These are phyloP conservation scores for Citrus inodora DNA, from an alignment of 345 rosid genomes.

Conservation along the genomic window DNA sequence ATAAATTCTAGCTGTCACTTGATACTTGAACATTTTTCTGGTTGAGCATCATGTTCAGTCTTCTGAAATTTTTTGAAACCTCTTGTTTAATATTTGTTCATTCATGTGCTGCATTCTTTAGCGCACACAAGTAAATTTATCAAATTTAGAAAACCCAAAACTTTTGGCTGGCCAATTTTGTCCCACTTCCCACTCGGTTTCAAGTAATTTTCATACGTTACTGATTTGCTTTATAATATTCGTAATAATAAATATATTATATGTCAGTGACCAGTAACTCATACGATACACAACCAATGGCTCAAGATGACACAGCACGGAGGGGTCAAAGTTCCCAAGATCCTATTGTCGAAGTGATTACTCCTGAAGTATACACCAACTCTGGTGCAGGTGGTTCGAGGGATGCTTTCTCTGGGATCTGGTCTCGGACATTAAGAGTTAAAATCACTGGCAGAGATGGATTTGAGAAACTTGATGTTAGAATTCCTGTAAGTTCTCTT, in stretches of 20 bases:
- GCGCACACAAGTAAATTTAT: neutral
- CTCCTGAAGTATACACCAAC: constrained; percentile 60
- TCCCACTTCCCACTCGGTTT: neutral
- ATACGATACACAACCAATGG: constrained; percentile 43
- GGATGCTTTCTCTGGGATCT: constrained; percentile 65
- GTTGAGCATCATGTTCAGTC: neutral
- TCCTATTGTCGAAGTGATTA: constrained; percentile 76
- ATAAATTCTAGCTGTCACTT: neutral
- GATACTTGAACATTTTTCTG: neutral
- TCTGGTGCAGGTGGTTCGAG: constrained; percentile 60
- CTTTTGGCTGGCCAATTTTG: neutral
- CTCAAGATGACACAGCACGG: constrained; percentile 47
- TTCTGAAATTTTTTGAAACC: neutral
- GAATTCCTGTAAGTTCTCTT: constrained; percentile 69
- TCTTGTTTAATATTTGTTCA: neutral
- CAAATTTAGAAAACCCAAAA: neutral
- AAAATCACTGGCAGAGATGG: constrained; percentile 86
- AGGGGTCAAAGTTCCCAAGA: constrained; percentile 49
- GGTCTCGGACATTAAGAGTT: constrained; percentile 81
- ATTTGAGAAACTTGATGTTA: constrained; percentile 77
- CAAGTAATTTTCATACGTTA: neutral
- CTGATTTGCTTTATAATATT: neutral
- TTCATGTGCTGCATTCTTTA: neutral
- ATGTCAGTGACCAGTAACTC: constrained; percentile 43
- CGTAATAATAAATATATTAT: constrained; percentile 19